These are phyloP conservation scores for Stentor roeselii DNA, from an alignment of 73 alveolate species.

Conservation along the genomic window DNA sequence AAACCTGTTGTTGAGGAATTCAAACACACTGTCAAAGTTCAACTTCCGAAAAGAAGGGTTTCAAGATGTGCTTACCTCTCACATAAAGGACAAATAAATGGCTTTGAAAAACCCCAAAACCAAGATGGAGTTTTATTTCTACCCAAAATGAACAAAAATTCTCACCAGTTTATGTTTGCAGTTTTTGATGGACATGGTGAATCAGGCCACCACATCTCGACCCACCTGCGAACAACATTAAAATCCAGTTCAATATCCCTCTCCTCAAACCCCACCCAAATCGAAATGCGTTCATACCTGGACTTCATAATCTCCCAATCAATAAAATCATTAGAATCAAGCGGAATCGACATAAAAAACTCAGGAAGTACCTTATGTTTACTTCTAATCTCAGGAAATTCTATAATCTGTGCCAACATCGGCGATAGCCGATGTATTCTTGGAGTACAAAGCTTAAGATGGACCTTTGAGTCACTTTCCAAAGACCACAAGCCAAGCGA, in stretches of 20 bases:
- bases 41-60: not conserved
- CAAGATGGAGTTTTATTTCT: not conserved
- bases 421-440: not conserved
- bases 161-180: not conserved
- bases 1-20: too few relatives aligned
- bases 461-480: not conserved
- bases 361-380: too few relatives aligned
- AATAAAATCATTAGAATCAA: too few relatives aligned
- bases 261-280: too few relatives aligned
- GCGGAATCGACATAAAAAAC: too few relatives aligned
- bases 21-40: not conserved
- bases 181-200: not conserved
- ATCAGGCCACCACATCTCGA: not conserved
- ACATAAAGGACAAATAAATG: not conserved
- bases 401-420: not conserved
- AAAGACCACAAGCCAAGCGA: not conserved
- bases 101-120: not conserved
- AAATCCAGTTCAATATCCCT: too few relatives aligned
- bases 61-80: not conserved
- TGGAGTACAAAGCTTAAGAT: not conserved
- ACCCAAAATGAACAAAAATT: not conserved
- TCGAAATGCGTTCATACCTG: too few relatives aligned
- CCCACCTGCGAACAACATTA: not conserved
- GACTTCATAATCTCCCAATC: too few relatives aligned
- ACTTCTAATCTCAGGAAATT: too few relatives aligned